Base-by-base conservation (phyloP, 2,329 filamentous ascomycete species). In the Epichloe brachyelytri region DNA sequence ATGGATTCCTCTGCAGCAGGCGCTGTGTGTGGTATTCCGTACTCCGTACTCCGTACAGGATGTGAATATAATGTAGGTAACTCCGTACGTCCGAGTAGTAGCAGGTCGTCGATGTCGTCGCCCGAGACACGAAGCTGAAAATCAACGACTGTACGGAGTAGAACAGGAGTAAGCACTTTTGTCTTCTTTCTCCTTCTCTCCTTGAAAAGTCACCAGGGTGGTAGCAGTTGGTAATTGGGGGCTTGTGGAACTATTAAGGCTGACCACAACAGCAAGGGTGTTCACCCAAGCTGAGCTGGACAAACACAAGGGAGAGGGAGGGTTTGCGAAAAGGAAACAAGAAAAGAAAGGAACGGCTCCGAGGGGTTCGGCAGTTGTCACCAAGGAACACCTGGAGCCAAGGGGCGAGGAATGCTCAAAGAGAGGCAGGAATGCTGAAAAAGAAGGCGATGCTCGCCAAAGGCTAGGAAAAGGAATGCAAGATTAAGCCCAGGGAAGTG, bases 71-170 rank as follows among this genome's bases (percentile, higher is more conserved):
- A 30, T 4, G 30, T 30, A 11, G 43, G 43, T 30, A 14, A 14
- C 26, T 43, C 30, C 30, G 30, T 10, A 30, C 30, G 40, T 43
- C 43, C n/a, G 38, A 39, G 37, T 40, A n/a, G 34, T 38, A 14
- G 49, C 49, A 40, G 50, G 30, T 44, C 50, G 45, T 48, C 48
- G 43, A 39, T 26, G 44, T 36, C 39, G 40, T 39, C 38, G 49
- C 33, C 43, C 53, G 43, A 51, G 51, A 53, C 51, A 51, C 43
- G 19, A 20, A 46, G 44, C 20, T 26, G 26, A 48, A 48, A 50
- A 54, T 46, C 47, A 52, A 47, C 50, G 44, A 49, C 41, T 39
- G 43, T 43, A 39, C 30, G 3, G 41, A 14, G 19, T 19, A 33
- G 26, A 45, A 15, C 15, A 39, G 38, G 41, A 17, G 20, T 30